Evolutionary conservation across 1,139 yeast genomes (phyloP).

Genomic region (Debaryomyces coudertii): DNA sequence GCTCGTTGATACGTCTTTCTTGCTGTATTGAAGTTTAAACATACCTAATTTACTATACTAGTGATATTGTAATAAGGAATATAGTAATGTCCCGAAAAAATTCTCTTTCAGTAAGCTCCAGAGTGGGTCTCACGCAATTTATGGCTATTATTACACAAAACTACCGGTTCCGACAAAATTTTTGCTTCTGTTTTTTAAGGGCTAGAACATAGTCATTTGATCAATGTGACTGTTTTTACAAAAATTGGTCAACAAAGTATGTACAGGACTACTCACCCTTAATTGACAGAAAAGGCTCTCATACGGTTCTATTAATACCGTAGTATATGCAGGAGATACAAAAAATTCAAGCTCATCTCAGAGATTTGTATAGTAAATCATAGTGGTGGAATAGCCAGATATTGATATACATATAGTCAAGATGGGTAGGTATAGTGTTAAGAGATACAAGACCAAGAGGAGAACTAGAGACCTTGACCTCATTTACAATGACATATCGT

Average conservation of each 20-base stretch:
- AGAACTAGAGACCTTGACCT: constrained; percentile 85
- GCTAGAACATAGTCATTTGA: neutral
- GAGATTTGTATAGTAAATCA: neutral
- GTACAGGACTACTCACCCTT: neutral
- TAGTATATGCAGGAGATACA: constrained; percentile 3
- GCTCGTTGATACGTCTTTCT: neutral
- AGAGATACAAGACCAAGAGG: constrained; percentile 74
- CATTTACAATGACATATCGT: constrained; percentile 72
- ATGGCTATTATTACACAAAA: constrained; percentile 3
- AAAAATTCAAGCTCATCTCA: constrained; percentile 10
- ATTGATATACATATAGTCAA: constrained; percentile 13
- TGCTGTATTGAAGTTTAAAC: neutral
- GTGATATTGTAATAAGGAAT: constrained; percentile 1
- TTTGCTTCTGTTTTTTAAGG: neutral
- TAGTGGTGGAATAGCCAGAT: neutral
- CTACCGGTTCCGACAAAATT: neutral
- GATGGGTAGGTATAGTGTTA: constrained; percentile 89
- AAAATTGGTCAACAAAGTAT: neutral
- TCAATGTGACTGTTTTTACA: neutral
- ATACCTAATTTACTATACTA: constrained; percentile 8
- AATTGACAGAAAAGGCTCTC: too few relatives aligned
- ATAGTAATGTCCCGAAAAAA: constrained; percentile 9
- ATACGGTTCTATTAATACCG: too few relatives aligned
- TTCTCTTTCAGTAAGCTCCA: constrained; percentile 8
- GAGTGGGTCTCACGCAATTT: constrained; percentile 5